Evolutionary conservation across 257 asterid genomes (phyloP), one percentile per base, ranked within the genome.

Genomic region (Mitragyna speciosa): DNA sequence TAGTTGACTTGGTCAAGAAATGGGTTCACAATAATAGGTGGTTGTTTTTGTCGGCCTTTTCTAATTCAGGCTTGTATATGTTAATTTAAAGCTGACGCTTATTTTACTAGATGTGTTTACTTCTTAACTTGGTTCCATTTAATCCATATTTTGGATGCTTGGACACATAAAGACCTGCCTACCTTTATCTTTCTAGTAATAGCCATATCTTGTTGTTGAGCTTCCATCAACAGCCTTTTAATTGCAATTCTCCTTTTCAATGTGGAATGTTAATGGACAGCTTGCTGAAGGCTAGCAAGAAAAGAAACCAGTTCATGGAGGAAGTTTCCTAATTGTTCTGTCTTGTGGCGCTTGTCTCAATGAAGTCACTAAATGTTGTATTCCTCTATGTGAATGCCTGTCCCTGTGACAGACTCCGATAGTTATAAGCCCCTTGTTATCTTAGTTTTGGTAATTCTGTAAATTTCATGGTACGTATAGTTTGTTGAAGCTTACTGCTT

Each of bases 271-370:
- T 31, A 30, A 43, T n/a, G 79, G 61, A 36, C 67, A 73, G 79
- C 49, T 63, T 45, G 66, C 47, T 58, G 82, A 59, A 67, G 64
- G 63, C 65, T 51, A 63, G 70, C 4, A 68, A 14, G 65, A n/a
- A 65, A 48, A 30, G 66, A 81, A 20, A 61, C 76, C 45, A 76
- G 67, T 64, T 56, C 30, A 7, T 2, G 6, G 20, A 75, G 33
- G 43, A 48, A 43, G n/a, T 79, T 51, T 72, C 49, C 70, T 69
- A 16, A 71, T 15, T 9, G 4, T 36, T 48, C 30, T 72, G 73
- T 43, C 72, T 61, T 72, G 66, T 30, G 63, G 28, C 30, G 8
- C 0, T 48, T 48, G 20, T 58, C 73, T 31, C 72, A 72, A 70
- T 5, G 22, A 54, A 69, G 71, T 78, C 52, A 51, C 12, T 63